Evolutionary conservation across 177 flowering plant species (phyloP).

Genomic region (Vitis hybrid): DNA sequence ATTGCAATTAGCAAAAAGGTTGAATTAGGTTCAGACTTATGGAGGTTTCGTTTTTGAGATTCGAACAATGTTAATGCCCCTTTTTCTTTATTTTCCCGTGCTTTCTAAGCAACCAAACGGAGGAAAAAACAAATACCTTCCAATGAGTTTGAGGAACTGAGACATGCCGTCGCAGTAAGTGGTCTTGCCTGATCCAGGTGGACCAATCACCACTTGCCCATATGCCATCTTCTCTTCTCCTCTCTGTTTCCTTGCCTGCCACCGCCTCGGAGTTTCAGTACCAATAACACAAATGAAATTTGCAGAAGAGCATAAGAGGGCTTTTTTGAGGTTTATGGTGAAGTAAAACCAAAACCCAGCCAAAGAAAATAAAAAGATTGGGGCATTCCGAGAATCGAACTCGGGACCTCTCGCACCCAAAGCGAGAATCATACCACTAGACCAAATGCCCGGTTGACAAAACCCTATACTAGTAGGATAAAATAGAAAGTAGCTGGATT

Average conservation of each 20-base stretch:
- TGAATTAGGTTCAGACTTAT: too few relatives aligned
- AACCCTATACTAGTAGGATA: too few relatives aligned
- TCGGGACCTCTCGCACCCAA: conserved; percentile 91
- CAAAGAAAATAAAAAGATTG: too few relatives aligned
- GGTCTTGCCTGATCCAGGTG: conserved; percentile 96
- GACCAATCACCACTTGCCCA: conserved; percentile 92
- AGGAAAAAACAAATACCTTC: conserved; percentile 45
- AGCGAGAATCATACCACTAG: conserved; percentile 83
- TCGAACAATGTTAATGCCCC: too few relatives aligned
- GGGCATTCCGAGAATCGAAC: conserved; percentile 32
- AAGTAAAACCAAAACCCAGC: too few relatives aligned
- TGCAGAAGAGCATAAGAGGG: background rate
- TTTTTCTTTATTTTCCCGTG: background rate
- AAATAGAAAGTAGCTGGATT: too few relatives aligned
- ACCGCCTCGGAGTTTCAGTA: too few relatives aligned
- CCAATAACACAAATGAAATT: background rate
- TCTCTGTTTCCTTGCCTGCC: background rate
- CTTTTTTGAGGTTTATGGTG: too few relatives aligned
- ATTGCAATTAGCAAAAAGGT: too few relatives aligned
- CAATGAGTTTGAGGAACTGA: conserved; percentile 80
- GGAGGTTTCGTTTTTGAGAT: too few relatives aligned
- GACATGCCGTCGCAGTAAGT: conserved; percentile 98
- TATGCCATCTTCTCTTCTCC: conserved; percentile 51
- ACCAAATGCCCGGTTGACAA: conserved; percentile 52
- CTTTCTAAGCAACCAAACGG: background rate